Evolutionary conservation across 2,329 filamentous ascomycete species (phyloP), one percentile per base, ranked within the genome.

Genomic region (Mariannaea elegans): DNA sequence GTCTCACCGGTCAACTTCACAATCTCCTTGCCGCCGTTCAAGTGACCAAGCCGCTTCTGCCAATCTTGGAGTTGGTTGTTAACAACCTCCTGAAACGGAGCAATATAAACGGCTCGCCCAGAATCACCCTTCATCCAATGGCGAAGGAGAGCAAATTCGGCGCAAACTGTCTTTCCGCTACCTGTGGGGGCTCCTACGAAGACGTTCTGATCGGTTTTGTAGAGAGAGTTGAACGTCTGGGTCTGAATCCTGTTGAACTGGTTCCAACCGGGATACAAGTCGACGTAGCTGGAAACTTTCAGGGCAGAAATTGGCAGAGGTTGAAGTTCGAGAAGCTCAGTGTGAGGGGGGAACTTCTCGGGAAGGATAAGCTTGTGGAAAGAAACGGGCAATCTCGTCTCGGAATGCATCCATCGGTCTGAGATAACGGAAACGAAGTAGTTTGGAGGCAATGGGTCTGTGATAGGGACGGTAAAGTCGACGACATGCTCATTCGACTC

Each of bases 171-270:
- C 84, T 99, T 99, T 59, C 95, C 95, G 73, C 93, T 97, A 41
- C 95, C 94, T 8, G 94, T 94, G 1, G 95, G 90, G n/a, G 94
- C 90, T 44, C 93, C 94, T 64, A 99, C 81, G 64, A 99, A 93
- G 19, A 97, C 93, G 71, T 96, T 98, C 69, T 98, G 93, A 73
- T 98, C 92, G 0, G 92, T 91, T 46, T 91, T 90, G 74, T 92
- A 98, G 0, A 99, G 81, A 1, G 94, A 93, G 73, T 97, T 97
- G 82, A 98, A 99, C 0, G 93, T 92, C 75, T 99, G 95, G 0
- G 95, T 97, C 77, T 99, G 96, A 12, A 99, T 91, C 75, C 95
- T 95, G 81, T 99, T 99, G 83, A 99, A 99, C 63, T 91, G 88
- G 56, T 88, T 85, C 88, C 93, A 96, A 27, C 90, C 83, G 3